These are phyloP conservation scores for Daldinia sp. DNA, from an alignment of 2,329 filamentous ascomycete species.

Conservation along the genomic window DNA sequence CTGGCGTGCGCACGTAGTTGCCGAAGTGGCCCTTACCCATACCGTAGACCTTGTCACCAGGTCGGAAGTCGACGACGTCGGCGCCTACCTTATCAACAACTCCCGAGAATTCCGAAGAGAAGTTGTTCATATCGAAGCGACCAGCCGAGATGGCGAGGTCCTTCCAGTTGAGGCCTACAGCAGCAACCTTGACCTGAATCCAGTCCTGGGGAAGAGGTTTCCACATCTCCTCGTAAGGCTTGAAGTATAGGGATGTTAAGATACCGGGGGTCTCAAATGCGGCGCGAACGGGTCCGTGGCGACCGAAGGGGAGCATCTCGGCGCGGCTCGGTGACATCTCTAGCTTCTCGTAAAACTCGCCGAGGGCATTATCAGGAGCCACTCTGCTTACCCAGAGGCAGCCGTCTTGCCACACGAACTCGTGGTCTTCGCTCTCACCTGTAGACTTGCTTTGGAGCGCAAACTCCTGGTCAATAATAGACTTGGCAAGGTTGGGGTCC, in stretches of 20 bases:
- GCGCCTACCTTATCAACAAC: slow-evolving; percentile 35
- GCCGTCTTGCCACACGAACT: slow-evolving; percentile 44
- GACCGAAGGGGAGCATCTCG: slow-evolving; percentile 17
- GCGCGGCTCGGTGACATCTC: background rate
- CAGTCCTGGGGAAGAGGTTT: slow-evolving; percentile 30
- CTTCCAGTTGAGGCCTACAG: slow-evolving; percentile 43
- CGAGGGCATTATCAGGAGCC: slow-evolving; percentile 39
- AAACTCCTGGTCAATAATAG: slow-evolving; percentile 29
- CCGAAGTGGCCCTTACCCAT: slow-evolving; percentile 39
- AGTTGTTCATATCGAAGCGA: slow-evolving; percentile 36
- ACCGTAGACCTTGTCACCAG: slow-evolving; percentile 43
- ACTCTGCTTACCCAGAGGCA: slow-evolving; percentile 44
- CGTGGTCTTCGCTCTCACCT: slow-evolving; percentile 36
- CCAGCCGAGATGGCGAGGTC: slow-evolving; percentile 39
- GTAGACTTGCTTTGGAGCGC: slow-evolving; percentile 11
- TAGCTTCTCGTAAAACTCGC: slow-evolving; percentile 15
- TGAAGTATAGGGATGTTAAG: slow-evolving; percentile 43
- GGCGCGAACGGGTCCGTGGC: slow-evolving; percentile 37
- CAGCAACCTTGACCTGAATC: slow-evolving; percentile 44
- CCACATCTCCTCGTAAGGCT: slow-evolving; percentile 33
- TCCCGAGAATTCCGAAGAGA: slow-evolving; percentile 35
- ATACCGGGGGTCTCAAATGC: slow-evolving; percentile 44
- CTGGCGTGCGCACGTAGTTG: slow-evolving; percentile 39
- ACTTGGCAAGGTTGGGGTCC: slow-evolving; percentile 22
- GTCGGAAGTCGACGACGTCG: slow-evolving; percentile 16